Percentiles rank a stretch among this genome's conserved stretches.
phyloP scores from a whole-genome alignment of 1,139 yeast genomes.

The Pichia sp. region DNA sequence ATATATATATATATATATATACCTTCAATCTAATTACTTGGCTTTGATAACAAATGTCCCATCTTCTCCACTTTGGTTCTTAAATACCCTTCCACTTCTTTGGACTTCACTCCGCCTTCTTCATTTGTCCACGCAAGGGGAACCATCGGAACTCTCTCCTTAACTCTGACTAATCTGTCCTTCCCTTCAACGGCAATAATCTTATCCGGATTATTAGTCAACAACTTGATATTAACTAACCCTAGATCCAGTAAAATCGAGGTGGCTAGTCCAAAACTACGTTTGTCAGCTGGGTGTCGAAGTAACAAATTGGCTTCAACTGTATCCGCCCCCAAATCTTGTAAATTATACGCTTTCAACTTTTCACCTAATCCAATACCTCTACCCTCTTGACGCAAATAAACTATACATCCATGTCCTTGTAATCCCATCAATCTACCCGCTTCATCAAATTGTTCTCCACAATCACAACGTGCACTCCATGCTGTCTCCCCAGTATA shows the following conservation, averaged over 20 bases:
- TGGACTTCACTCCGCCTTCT: slow-evolving; percentile 61
- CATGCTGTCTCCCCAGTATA: slow-evolving; percentile 99
- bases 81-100: slow-evolving; percentile 86
- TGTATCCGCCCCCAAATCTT: slow-evolving; percentile 97
- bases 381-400: slow-evolving; percentile 94
- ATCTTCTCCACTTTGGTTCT: slow-evolving; percentile 91
- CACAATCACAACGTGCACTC: slow-evolving; percentile 98
- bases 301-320: slow-evolving; percentile 90
- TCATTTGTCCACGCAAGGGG: slow-evolving; percentile 83
- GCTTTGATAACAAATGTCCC: slow-evolving; percentile 83
- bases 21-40: slow-evolving; percentile 24
- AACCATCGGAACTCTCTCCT: slow-evolving; percentile 91
- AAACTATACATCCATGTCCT: slow-evolving; percentile 92
- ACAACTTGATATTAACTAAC: slow-evolving; percentile 58
- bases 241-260: slow-evolving; percentile 86
- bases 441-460: slow-evolving; percentile 97
- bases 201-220: slow-evolving; percentile 96
- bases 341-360: slow-evolving; percentile 91
- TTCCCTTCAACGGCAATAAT: slow-evolving; percentile 90
- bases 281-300: slow-evolving; percentile 94
- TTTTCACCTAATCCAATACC: slow-evolving; percentile 97
- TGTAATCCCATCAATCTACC: slow-evolving; percentile 82
- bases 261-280: slow-evolving; percentile 89
- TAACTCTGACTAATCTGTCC: slow-evolving; percentile 60
- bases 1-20: neutral